phyloP scores from a whole-genome alignment of 495 filamentous ascomycete species.

The Corynascus novoguineensis region DNA sequence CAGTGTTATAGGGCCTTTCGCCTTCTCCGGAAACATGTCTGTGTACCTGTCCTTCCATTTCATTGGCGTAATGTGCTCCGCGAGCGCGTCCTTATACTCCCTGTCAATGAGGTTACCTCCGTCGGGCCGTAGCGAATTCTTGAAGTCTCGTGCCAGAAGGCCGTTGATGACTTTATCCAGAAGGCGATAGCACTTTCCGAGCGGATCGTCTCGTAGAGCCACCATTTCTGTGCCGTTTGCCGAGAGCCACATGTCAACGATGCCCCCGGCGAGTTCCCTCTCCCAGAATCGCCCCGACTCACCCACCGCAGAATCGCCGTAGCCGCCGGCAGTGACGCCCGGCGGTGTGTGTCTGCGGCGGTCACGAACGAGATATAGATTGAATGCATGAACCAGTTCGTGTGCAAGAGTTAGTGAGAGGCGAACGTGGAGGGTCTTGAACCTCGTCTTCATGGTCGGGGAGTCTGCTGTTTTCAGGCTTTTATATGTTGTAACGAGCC shows the following conservation, averaged over 20 bases:
- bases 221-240: not conserved
- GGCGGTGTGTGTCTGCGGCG: slow-evolving; percentile 1
- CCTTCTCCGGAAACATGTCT: no score
- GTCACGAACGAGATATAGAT: not conserved
- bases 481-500: not conserved
- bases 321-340: not conserved
- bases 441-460: not conserved
- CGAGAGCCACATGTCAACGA: not conserved
- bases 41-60: no score
- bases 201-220: not conserved
- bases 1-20: no score
- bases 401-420: slow-evolving; percentile 5
- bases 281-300: slow-evolving; percentile 11
- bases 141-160: not conserved
- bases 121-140: not conserved
- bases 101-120: no score
- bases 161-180: not conserved
- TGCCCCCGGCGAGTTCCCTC: not conserved
- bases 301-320: not conserved
- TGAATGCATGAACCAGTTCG: slow-evolving; percentile 7
- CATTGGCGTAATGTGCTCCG: no score
- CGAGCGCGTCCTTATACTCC: no score
- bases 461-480: not conserved
- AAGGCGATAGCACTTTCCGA: not conserved
- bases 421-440: slow-evolving; percentile 1